These are phyloP conservation scores for Sutorius eximius DNA, from an alignment of 1,284 basidiomycete genomes.

Conservation along the genomic window DNA sequence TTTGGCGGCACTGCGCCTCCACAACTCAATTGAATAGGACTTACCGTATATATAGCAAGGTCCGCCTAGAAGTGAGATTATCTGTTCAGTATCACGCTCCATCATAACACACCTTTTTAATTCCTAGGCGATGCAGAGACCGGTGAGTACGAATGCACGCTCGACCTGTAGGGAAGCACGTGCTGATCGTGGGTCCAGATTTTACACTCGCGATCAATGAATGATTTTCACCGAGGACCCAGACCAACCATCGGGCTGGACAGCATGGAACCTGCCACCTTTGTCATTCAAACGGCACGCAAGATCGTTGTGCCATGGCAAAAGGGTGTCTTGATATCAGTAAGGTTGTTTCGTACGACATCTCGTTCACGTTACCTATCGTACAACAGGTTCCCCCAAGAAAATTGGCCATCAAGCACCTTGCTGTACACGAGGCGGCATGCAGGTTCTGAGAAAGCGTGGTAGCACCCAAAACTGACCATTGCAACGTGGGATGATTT, in stretches of 20 bases:
- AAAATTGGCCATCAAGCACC: slow-evolving; percentile 6
- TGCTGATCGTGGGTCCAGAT: slow-evolving; percentile 27
- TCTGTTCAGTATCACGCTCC: slow-evolving; percentile 13
- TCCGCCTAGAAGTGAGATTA: slow-evolving; percentile 5
- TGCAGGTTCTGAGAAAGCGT: slow-evolving; percentile 14
- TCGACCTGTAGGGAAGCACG: slow-evolving; percentile 22
- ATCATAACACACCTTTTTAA: slow-evolving; percentile 29
- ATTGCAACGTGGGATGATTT: slow-evolving; percentile 17
- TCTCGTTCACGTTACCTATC: slow-evolving; percentile 9
- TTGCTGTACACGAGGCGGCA: slow-evolving; percentile 20
- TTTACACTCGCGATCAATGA: slow-evolving; percentile 9
- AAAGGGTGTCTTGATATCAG: slow-evolving; percentile 26
- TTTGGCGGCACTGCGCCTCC: slow-evolving; percentile 17
- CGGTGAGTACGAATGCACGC: slow-evolving; percentile 16
- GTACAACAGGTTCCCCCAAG: slow-evolving; percentile 28
- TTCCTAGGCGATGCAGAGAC: slow-evolving; percentile 22
- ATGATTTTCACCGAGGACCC: slow-evolving; percentile 12
- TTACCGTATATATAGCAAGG: slow-evolving; percentile 17
- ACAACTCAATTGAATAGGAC: slow-evolving; percentile 8
- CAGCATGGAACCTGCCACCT: slow-evolving; percentile 14
- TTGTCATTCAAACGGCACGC: slow-evolving; percentile 27
- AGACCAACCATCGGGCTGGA: slow-evolving; percentile 4
- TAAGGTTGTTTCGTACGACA: slow-evolving; percentile 8
- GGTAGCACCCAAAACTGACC: slow-evolving; percentile 1
- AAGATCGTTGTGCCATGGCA: slow-evolving; percentile 19